Base-by-base conservation (phyloP, 495 filamentous ascomycete species). In the Apodospora peruviana region DNA sequence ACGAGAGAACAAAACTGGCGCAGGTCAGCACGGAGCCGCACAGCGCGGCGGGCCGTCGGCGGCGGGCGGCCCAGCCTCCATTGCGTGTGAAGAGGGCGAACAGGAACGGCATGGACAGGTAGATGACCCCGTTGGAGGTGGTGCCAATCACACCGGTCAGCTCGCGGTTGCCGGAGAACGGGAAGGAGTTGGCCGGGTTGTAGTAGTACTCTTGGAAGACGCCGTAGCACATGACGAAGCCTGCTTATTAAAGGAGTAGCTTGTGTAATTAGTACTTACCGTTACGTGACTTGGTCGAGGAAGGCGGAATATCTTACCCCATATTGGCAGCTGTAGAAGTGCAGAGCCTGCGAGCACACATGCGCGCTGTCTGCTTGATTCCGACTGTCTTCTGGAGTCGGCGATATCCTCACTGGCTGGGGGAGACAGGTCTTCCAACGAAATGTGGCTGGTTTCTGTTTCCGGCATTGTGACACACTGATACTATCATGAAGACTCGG, bases 41-140 rank as follows among this genome's bases (percentile, higher is more conserved):
- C 18, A 45, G 12, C 4, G 43, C 43, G 32, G 43, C 43, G 0
- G 43, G 5, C 29, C 37, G 44, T 16, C 44, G 29, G 9, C 17
- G 20, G 4, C 32, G 32, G 3, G 29, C 44, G 3, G 29, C 44
- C 17, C 22, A 27, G n/a, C 43, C 5, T 9, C 25, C 25, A 24
- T 22, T 5, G 20, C 42, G n/a, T 4, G 32, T 46, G 44, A 46
- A 46, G 17, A 46, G 32, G 17, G 44, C 44, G 38, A 46, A 46
- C 10, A 46, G 29, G 19, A 46, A 46, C 3, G 32, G 32, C 32
- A 37, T 46, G 4, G 44, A 37, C 18, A 46, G 29, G 44, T 46
- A 46, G 16, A 46, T 46, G 32, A 46, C 44, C 14, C 44, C 29
- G 44, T 37, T 46, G 44, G 44, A 46, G 19, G 34, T 38, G 5